Conservation (phyloP, 176 grass and related monocot species). For the Chrysopogon serrulatus region DNA sequence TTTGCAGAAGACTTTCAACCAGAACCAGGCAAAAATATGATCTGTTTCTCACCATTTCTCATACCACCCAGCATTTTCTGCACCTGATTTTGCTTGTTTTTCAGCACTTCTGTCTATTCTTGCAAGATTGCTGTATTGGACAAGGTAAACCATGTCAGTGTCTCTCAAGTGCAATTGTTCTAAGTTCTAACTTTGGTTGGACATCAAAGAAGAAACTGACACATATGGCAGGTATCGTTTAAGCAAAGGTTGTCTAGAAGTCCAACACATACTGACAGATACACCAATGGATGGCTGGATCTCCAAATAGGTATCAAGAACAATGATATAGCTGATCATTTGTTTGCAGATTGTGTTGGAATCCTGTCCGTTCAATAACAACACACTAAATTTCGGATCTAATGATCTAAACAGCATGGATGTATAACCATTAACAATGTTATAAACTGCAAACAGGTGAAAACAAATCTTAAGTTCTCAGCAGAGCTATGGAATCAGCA, state of each 20-base stretch:
- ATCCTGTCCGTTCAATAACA: not conserved
- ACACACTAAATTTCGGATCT: not conserved
- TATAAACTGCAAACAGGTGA: not conserved
- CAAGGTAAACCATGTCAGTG: not conserved
- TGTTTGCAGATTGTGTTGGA: not conserved
- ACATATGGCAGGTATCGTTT: not conserved
- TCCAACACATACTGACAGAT: not conserved
- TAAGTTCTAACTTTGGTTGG: not conserved
- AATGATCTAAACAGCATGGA: not conserved
- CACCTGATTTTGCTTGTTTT: conserved; percentile 91
- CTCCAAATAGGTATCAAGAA: not conserved
- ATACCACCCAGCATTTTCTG: conserved; percentile 95
- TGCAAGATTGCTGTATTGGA: conserved; percentile 74
- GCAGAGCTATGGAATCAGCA: not conserved
- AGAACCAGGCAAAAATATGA: conserved; percentile 14
- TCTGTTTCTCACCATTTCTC: conserved; percentile 79
- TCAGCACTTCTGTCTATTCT: conserved; percentile 94
- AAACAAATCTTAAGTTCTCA: not conserved
- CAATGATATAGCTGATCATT: not conserved
- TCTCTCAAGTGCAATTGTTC: not conserved
- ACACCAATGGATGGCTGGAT: not conserved
- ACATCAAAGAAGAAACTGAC: not conserved
- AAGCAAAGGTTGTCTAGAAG: not conserved
- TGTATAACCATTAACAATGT: not conserved
- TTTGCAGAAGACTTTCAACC: not conserved